Evolutionary conservation across 2,329 filamentous ascomycete species (phyloP).

Genomic region (Mollisia scopiformis): DNA sequence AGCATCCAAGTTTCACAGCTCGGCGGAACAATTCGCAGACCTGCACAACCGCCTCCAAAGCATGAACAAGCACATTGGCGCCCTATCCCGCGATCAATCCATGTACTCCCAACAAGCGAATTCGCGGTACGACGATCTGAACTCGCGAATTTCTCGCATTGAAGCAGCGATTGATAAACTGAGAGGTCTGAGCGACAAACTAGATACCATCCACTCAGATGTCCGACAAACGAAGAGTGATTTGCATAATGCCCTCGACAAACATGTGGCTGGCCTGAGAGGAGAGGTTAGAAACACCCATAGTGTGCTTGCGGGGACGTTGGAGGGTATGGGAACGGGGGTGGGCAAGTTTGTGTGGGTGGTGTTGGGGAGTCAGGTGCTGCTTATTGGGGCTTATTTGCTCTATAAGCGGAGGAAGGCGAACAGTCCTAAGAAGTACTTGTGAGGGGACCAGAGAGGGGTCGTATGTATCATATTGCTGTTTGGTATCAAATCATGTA

Average conservation of each 20-base stretch:
- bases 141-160: slow-evolving; percentile 16
- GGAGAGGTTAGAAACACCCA: slow-evolving; percentile 29
- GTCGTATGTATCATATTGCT: not conserved
- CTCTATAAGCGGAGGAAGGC: slow-evolving; percentile 37
- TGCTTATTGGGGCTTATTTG: slow-evolving; percentile 31
- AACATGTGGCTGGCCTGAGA: slow-evolving; percentile 28
- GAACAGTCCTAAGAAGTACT: slow-evolving; percentile 36
- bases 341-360: slow-evolving; percentile 21
- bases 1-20: slow-evolving; percentile 44
- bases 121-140: slow-evolving; percentile 44
- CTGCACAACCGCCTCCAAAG: slow-evolving; percentile 82
- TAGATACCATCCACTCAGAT: slow-evolving; percentile 60
- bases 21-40: slow-evolving; percentile 74
- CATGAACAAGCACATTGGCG: slow-evolving; percentile 69
- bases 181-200: slow-evolving; percentile 45
- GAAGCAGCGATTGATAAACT: slow-evolving; percentile 43
- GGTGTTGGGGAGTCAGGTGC: slow-evolving; percentile 32
- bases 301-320: slow-evolving; percentile 13
- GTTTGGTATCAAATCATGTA: not conserved
- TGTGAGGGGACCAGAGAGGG: slow-evolving; percentile 21
- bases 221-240: slow-evolving; percentile 60
- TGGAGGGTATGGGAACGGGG: slow-evolving; percentile 13
- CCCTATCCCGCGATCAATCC: slow-evolving; percentile 61
- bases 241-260: slow-evolving; percentile 33
- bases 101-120: slow-evolving; percentile 52